These are phyloP conservation scores for Venturia aucupariae DNA, from an alignment of 2,329 filamentous ascomycete species.

Conservation along the genomic window DNA sequence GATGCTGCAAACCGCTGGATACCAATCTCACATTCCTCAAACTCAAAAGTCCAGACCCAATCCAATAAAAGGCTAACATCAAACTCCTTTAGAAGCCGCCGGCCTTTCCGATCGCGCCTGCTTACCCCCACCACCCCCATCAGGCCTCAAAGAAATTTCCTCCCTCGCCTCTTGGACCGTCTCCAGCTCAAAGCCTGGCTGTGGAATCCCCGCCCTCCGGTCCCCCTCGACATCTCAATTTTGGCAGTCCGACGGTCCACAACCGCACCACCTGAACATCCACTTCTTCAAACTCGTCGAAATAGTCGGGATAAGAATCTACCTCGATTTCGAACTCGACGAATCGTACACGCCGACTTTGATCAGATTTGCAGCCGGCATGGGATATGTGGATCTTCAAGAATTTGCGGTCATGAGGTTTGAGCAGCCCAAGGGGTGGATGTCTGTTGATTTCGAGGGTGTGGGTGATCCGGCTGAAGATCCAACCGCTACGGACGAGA, in stretches of 20 bases:
- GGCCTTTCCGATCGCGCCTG: conserved; percentile 9
- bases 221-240: conserved; percentile 63
- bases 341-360: conserved; percentile 95
- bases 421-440: conserved; percentile 76
- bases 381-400: conserved; percentile 82
- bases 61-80: not conserved
- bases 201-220: conserved; percentile 66
- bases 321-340: conserved; percentile 83
- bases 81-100: not conserved
- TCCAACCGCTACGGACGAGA: conserved; percentile 22
- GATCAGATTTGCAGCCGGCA: conserved; percentile 81
- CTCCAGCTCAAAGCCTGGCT: conserved; percentile 71
- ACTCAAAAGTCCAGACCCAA: not conserved
- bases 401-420: conserved; percentile 77
- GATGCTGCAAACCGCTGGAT: not conserved
- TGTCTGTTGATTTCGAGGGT: conserved; percentile 64
- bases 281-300: conserved; percentile 78
- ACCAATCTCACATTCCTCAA: not conserved
- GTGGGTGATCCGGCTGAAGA: conserved; percentile 38
- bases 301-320: conserved; percentile 70
- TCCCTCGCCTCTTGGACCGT: conserved; percentile 78
- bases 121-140: conserved; percentile 28
- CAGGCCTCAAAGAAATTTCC: conserved; percentile 67
- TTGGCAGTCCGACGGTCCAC: conserved; percentile 82
- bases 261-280: conserved; percentile 73